Evolutionary conservation across 768 basidiomycete genomes (phyloP), one percentile per base, ranked within the genome.

Genomic region (Rhizopogon roseolus): DNA sequence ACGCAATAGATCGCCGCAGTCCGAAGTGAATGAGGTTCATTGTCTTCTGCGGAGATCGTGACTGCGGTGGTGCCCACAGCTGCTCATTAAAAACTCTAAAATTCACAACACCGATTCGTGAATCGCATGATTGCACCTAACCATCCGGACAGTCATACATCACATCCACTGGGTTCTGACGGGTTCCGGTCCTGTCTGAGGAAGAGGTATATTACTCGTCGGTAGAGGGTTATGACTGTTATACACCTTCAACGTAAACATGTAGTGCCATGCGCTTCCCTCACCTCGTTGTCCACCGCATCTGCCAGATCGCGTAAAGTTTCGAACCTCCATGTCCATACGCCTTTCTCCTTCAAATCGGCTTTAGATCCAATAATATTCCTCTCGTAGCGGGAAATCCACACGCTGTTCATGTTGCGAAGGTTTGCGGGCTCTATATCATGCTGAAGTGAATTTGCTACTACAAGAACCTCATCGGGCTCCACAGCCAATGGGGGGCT

Each of bases 391-490:
- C 84, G 75, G 50, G 84, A 80, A 59, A 91, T 88, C 82, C 84
- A 90, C 29, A 82, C 81, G 34, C 80, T 83, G 27, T 60, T 67
- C 25, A 90, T 62, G 0, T 81, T 81, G n/a, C 80, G 68, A 61
- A 71, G 65, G 56, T 71, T 77, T 38, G 86, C 84, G 1, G 89
- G 82, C 22, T 74, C 73, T 57, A 86, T 79, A 62, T 90, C 89
- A 57, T 89, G 86, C 19, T 64, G 68, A 55, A 88, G 62, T 56
- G 85, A 87, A 60, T 84, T 81, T 16, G 89, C 88, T 5, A 86
- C 85, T 45, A 82, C 74, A 28, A 90, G 72, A 6, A 86, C 82
- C 55, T 78, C 69, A 1, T 54, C 41, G 29, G 69, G 64, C 58
- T 79, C 80, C 40, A 60, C 53, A 11, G 32, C 39, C 38, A 60